phyloP scores from a whole-genome alignment of 345 rosid genomes.

The Hibiscus trionum region DNA sequence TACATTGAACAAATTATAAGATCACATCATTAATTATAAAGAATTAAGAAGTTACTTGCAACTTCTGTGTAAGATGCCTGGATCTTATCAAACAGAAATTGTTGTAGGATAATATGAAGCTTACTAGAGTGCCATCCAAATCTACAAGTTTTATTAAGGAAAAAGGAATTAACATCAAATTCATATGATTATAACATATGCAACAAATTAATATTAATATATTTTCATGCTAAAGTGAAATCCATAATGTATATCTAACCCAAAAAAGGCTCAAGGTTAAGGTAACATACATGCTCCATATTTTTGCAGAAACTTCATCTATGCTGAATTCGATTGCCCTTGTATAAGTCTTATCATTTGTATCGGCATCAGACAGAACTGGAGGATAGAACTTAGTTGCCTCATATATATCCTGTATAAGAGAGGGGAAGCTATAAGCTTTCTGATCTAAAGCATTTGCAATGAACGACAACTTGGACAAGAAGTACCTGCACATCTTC shows the following conservation, averaged over 20 bases:
- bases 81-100: no score
- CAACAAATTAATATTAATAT: background rate
- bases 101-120: no score
- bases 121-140: no score
- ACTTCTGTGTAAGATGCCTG: no score
- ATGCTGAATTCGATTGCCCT: slow-evolving; percentile 50
- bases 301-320: slow-evolving; percentile 39
- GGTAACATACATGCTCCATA: slow-evolving; percentile 42
- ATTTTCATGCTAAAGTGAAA: background rate
- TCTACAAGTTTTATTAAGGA: background rate
- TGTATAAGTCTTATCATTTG: slow-evolving; percentile 40
- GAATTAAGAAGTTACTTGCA: no score
- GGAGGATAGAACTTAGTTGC: slow-evolving; percentile 73
- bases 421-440: slow-evolving; percentile 12
- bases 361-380: slow-evolving; percentile 31
- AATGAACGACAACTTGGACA: slow-evolving; percentile 5
- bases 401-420: slow-evolving; percentile 75
- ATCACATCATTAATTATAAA: no score
- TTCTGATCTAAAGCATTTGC: slow-evolving; percentile 3
- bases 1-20: no score
- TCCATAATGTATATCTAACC: background rate
- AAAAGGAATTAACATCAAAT: background rate
- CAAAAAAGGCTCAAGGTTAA: slow-evolving; percentile 2
- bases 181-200: background rate
- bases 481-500: slow-evolving; percentile 78